Evolutionary conservation across 1,284 basidiomycete genomes (phyloP), one percentile per base, ranked within the genome.

Genomic region (Cystobasidiaceae sp.): DNA sequence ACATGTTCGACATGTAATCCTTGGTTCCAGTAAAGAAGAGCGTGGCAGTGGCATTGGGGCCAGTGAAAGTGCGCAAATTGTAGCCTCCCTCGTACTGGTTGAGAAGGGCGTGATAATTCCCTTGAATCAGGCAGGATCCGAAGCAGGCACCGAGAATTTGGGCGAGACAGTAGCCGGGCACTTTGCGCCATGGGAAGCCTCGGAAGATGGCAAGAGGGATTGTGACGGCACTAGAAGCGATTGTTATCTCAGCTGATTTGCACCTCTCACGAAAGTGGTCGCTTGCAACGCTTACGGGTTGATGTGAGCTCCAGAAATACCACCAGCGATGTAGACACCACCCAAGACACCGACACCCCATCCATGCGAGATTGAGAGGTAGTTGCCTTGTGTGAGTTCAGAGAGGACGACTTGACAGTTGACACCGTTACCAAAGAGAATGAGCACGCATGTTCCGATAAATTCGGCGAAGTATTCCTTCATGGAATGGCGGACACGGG

Each of bases 161-260:
- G 1, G 72, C 73, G 2, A 74, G 21, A 15, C 66, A 30, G 67
- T 75, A 76, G 0, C 69, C 70, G 0, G 74, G 74, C 0, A 73
- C 71, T 59, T 74, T 75, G 13, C 64, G 45, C 75, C 74, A 75
- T 2, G 75, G 74, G 65, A 76, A 75, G 1, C 71, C 71, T n/a
- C 72, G 66, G 37, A 68, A 73, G 3, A 70, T 4, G 15, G 72
- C 72, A 9, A 71, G 65, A 23, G 66, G 44, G 11, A 55, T 54
- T 28, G 66, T 67, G 34, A 61, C 56, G 21, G 63, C 48, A 34
- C 46, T 48, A n/a, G n/a, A n/a, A n/a, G n/a, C n/a, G n/a, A n/a
- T n/a, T n/a, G n/a, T n/a, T n/a, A n/a, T n/a, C n/a, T n/a, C n/a
- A n/a, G n/a, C n/a, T n/a, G n/a, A n/a, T n/a, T n/a, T n/a, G n/a